Evolutionary conservation across 345 rosid genomes (phyloP).

Genomic region (Syzygium aromaticum): DNA sequence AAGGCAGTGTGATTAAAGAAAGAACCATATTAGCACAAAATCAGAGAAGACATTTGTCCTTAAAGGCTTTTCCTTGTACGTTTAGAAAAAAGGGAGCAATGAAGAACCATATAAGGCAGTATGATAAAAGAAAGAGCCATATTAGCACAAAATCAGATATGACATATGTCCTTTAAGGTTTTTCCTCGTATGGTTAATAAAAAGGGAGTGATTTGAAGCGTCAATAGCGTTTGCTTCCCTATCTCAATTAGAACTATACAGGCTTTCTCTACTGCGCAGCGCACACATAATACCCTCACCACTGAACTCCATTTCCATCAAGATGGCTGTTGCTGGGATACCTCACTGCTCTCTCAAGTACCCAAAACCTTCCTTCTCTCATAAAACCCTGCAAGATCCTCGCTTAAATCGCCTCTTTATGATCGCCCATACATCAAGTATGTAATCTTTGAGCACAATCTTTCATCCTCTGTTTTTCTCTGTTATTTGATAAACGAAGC

Average conservation of each 20-base stretch:
- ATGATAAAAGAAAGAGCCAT: not conserved
- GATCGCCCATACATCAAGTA: conserved; percentile 9
- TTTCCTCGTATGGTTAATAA: not conserved
- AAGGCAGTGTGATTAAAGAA: not conserved
- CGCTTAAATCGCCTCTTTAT: not conserved
- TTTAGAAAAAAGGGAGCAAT: not conserved
- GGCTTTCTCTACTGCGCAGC: not conserved
- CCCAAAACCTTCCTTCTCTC: conserved; percentile 7
- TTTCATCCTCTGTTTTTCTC: not conserved
- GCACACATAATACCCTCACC: not conserved
- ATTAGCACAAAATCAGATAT: not conserved
- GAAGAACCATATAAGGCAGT: not conserved
- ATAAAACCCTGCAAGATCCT: conserved; percentile 3
- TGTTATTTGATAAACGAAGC: not conserved
- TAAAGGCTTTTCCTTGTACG: not conserved
- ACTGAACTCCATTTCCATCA: not conserved
- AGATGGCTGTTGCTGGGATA: conserved; percentile 2
- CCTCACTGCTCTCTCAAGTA: conserved; percentile 6
- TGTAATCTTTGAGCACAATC: not conserved
- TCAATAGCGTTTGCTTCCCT: not conserved
- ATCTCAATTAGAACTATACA: not conserved
- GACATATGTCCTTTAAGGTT: not conserved
- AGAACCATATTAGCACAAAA: not conserved
- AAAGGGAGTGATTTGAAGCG: not conserved
- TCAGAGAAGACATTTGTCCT: not conserved